Conservation (phyloP, 2,329 filamentous ascomycete genomes). For the Verruconis gallopava region DNA sequence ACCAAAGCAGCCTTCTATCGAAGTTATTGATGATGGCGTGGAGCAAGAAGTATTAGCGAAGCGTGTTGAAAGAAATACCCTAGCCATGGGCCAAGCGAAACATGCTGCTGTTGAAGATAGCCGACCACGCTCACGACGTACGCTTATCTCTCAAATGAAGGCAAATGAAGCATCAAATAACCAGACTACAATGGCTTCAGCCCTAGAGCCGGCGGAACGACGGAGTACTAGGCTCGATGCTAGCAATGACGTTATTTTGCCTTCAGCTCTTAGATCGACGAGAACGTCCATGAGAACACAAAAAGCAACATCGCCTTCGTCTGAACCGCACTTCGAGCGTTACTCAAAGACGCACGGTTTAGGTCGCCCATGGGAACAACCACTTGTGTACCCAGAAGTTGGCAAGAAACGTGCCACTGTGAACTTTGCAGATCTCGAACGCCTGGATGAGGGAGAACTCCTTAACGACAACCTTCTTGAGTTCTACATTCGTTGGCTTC, state of each 20-base stretch:
- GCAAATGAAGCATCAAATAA: not conserved
- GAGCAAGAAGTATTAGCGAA: not conserved
- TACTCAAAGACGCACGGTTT: not conserved
- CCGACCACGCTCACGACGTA: not conserved
- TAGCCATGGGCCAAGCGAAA: too few relatives aligned
- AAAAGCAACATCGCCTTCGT: not conserved
- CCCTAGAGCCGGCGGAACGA: too few relatives aligned
- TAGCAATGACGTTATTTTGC: too few relatives aligned
- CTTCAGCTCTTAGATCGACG: not conserved
- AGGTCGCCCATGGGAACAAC: slow-evolving; percentile 15
- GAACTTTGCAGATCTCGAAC: slow-evolving; percentile 56
- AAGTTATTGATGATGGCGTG: not conserved
- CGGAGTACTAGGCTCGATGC: too few relatives aligned
- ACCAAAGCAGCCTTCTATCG: too few relatives aligned
- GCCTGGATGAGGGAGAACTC: slow-evolving; percentile 73
- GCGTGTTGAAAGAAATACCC: not conserved
- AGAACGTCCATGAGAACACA: not conserved
- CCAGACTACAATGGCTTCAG: too few relatives aligned
- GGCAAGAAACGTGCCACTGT: slow-evolving; percentile 52
- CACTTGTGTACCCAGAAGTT: slow-evolving; percentile 46
- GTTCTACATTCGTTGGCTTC: slow-evolving; percentile 51
- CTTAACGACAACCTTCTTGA: slow-evolving; percentile 87
- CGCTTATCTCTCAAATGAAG: not conserved
- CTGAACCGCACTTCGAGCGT: not conserved
- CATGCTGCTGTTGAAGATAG: too few relatives aligned